Conservation (phyloP, 768 basidiomycete genomes). For the Mycena sanguinolenta region DNA sequence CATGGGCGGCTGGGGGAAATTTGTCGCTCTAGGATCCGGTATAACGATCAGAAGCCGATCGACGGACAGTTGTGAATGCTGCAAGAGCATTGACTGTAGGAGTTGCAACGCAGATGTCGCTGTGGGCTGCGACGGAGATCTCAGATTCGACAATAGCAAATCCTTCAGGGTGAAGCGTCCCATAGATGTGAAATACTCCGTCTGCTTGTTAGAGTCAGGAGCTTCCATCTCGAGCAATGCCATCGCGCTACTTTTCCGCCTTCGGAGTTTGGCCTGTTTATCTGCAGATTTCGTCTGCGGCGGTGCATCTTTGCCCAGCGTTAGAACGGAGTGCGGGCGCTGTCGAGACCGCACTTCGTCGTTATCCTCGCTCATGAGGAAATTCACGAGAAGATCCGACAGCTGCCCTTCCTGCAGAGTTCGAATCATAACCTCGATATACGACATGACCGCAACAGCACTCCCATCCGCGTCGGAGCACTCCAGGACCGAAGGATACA, state of each 20-base stretch:
- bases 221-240: conserved; percentile 89
- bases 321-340: conserved; percentile 60
- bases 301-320: conserved; percentile 55
- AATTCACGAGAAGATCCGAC: conserved; percentile 78
- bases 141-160: conserved; percentile 83
- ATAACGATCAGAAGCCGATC: conserved; percentile 80
- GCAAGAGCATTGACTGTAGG: conserved; percentile 78
- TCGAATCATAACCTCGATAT: conserved; percentile 89
- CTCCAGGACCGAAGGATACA: conserved; percentile 94
- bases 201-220: conserved; percentile 75
- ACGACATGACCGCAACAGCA: conserved; percentile 95
- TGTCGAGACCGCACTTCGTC: conserved; percentile 65
- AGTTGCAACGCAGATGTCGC: conserved; percentile 86
- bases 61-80: conserved; percentile 74
- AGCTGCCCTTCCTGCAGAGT: conserved; percentile 79
- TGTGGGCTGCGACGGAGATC: conserved; percentile 74
- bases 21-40: conserved; percentile 79
- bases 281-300: conserved; percentile 52
- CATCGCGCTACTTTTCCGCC: conserved; percentile 92
- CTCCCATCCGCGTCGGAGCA: conserved; percentile 96
- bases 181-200: conserved; percentile 89
- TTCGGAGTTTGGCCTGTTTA: conserved; percentile 61
- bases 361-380: conserved; percentile 89
- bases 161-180: conserved; percentile 95
- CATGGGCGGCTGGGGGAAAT: conserved; percentile 74